These are phyloP conservation scores for Nemania bipapillata DNA, from an alignment of 2,329 filamentous ascomycete species.

Conservation along the genomic window DNA sequence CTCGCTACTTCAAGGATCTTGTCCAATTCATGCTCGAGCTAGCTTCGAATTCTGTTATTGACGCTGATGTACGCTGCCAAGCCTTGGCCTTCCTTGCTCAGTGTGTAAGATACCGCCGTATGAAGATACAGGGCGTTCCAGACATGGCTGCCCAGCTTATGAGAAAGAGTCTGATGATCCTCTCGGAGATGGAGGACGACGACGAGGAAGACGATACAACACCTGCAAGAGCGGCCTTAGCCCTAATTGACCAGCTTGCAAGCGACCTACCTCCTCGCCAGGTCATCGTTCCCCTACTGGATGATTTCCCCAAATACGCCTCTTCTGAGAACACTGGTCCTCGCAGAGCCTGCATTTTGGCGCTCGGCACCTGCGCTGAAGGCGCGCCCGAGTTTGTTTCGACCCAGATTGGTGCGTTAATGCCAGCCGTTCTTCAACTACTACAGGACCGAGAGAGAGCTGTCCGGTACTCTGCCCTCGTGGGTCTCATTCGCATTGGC, in stretches of 20 bases:
- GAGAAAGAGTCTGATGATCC: conserved; percentile 85
- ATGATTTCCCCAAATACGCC: conserved; percentile 85
- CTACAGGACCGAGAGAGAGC: conserved; percentile 84
- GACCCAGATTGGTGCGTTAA: conserved; percentile 85
- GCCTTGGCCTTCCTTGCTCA: conserved; percentile 94
- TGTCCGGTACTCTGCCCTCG: conserved; percentile 87
- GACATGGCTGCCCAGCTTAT: conserved; percentile 87
- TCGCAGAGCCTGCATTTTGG: conserved; percentile 89
- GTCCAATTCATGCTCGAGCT: conserved; percentile 94
- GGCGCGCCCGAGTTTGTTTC: conserved; percentile 97
- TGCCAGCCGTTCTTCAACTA: conserved; percentile 84
- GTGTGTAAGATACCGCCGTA: conserved; percentile 87
- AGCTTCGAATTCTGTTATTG: conserved; percentile 76
- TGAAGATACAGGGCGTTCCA: conserved; percentile 92
- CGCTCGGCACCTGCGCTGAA: conserved; percentile 93
- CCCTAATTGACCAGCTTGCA: conserved; percentile 87
- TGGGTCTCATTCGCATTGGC: conserved; percentile 87
- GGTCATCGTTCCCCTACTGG: conserved; percentile 90
- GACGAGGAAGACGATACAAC: conserved; percentile 86
- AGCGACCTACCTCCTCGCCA: conserved; percentile 90
- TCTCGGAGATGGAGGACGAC: conserved; percentile 85
- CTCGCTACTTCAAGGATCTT: conserved; percentile 86
- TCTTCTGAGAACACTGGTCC: conserved; percentile 77
- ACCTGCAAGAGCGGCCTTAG: conserved; percentile 84
- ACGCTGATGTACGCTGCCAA: conserved; percentile 88